Evolutionary conservation across 2,329 filamentous ascomycete genomes (phyloP), one percentile per base, ranked within the genome.

Genomic region (Pseudofabraea citricarpa): DNA sequence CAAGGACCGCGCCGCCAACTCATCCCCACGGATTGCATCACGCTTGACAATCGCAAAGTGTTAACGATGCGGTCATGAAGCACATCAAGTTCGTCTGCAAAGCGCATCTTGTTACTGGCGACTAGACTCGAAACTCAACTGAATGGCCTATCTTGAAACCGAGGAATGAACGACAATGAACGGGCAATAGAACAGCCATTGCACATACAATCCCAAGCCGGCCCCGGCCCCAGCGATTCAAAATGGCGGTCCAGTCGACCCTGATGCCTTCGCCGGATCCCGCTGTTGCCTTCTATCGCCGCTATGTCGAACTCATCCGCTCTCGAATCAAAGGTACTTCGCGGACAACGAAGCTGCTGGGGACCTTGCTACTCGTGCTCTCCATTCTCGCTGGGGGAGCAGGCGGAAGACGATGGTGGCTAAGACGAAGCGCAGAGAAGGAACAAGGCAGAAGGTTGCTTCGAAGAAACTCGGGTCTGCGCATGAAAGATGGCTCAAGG

Each of bases 401-500:
- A 69, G 90, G 90, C 47, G 79, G 81, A n/a, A 81, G 84, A 47
- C 79, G 79, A 48, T 87, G 85, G 78, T 91, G 87, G 77, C 82
- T 76, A 59, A 79, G 75, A 45, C 75, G 81, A 47, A 79, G 79
- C 38, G 82, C 81, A 51, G 91, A 97, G 66, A 83, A 80, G 53
- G 90, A 93, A 56, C 85, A 90, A 55, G 90, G 90, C 5, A 75
- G 80, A 50, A 85, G 87, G 52, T 75, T 98, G 41, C 71, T 97
- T 50, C 81, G 93, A 45, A 85, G 87, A 47, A 98, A 98, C 66
- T 97, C 91, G 23, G 95, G 90, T 58, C 73, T 97, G 50, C 81
- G 87, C 66, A 89, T 91, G 56, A 96, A 96, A 68, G 93, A 97
- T 72, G 93, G 93, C 39, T 91, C 89, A 38, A 78, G 93, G 43